Percentiles rank a stretch among this genome's conserved stretches.
Conservation (phyloP, 2,329 filamentous ascomycete genomes). For the Domatiomyces globalis region DNA sequence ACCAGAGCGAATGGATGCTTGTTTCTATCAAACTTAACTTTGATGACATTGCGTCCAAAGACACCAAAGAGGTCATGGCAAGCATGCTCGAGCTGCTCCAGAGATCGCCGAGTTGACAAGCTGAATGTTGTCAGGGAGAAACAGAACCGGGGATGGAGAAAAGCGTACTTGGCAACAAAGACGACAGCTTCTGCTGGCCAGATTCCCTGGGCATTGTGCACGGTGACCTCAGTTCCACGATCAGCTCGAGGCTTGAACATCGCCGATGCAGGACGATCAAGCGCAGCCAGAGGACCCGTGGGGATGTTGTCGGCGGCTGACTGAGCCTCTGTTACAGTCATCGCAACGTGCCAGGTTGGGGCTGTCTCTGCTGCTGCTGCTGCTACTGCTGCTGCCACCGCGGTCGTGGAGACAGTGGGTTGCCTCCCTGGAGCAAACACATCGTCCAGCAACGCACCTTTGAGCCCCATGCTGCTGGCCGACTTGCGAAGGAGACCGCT, state of each 20-base stretch:
- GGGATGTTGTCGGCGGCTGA: no score
- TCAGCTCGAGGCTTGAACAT: conserved; percentile 18
- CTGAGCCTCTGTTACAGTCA: no score
- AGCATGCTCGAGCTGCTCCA: conserved; percentile 21
- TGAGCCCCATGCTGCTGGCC: not conserved
- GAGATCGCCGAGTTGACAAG: conserved; percentile 17
- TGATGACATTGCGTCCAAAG: conserved; percentile 25
- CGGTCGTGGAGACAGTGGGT: not conserved
- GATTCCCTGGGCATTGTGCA: conserved; percentile 26
- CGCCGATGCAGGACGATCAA: not conserved
- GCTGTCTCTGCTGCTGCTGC: no score
- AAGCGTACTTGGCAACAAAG: conserved; percentile 28
- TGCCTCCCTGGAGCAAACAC: not conserved
- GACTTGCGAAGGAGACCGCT: not conserved
- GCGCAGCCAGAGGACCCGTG: no score
- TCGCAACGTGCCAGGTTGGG: no score
- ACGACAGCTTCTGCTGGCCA: conserved; percentile 25
- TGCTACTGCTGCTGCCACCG: not conserved
- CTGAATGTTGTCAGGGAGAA: conserved; percentile 10
- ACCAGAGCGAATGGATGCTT: conserved; percentile 26
- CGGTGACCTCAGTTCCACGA: conserved; percentile 19
- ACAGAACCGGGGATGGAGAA: not conserved
- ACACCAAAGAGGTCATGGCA: conserved; percentile 21
- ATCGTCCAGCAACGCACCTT: no score
- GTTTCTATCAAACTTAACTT: conserved; percentile 24